A percentile compares a stretch with the other conserved stretches of the same genome.
phyloP scores from a whole-genome alignment of 106 monocot genomes.

The Ottelia alismoides region DNA sequence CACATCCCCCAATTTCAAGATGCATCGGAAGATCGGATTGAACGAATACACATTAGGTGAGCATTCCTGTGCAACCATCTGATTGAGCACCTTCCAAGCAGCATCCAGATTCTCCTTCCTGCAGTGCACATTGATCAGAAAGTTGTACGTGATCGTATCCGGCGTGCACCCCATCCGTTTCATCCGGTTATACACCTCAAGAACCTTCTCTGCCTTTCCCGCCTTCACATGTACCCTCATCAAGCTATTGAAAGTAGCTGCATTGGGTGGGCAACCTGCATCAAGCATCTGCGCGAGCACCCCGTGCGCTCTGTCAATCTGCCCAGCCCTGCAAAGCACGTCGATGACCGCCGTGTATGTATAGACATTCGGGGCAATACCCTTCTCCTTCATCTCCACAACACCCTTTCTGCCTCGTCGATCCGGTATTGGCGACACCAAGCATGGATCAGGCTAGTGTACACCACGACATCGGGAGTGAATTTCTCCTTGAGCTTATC shows the following conservation, averaged over 20 bases:
- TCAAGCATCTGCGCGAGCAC: conserved; percentile 82
- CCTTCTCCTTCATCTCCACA: conserved; percentile 38
- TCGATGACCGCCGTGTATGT: conserved; percentile 76
- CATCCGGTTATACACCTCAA: conserved; percentile 95
- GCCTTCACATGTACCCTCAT: conserved; percentile 71
- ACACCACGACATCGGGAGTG: conserved; percentile 65
- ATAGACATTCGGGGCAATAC: conserved; percentile 71
- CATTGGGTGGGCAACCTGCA: conserved; percentile 48
- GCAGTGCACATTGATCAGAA: conserved; percentile 71
- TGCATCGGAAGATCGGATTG: conserved; percentile 60
- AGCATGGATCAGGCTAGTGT: conserved; percentile 69
- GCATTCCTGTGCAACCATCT: conserved; percentile 44
- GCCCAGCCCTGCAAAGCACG: conserved; percentile 56
- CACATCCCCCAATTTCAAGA: conserved; percentile 45
- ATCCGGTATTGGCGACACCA: conserved; percentile 74
- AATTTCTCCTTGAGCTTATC: conserved; percentile 36
- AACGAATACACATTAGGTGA: conserved; percentile 58
- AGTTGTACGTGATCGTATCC: conserved; percentile 83
- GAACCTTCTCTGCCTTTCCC: conserved; percentile 47
- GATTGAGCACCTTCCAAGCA: conserved; percentile 65
- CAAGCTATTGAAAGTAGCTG: conserved; percentile 76
- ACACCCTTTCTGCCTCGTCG: conserved; percentile 59
- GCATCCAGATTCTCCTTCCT: conserved; percentile 58
- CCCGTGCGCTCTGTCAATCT: conserved; percentile 72
- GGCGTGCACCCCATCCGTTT: conserved; percentile 50